Evolutionary conservation across 164 flowering plant genomes (phyloP).

Genomic region (Tinospora cordifolia): DNA sequence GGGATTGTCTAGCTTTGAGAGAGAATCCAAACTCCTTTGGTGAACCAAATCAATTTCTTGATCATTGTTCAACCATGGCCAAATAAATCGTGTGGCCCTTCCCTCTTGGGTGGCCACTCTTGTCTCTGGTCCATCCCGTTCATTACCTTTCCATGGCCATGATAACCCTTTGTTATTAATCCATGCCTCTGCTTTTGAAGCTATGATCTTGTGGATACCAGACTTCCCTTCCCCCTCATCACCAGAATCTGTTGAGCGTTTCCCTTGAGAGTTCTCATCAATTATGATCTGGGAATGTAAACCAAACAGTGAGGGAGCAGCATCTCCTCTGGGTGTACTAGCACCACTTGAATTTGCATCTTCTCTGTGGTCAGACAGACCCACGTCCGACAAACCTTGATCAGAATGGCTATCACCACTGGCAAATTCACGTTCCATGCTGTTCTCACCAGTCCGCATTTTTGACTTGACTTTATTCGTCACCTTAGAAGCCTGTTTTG

Average conservation of each 20-base stretch:
- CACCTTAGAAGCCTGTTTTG: constrained; percentile 65
- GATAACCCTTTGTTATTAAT: constrained; percentile 60
- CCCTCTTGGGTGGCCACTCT: constrained; percentile 28
- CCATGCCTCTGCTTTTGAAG: constrained; percentile 88
- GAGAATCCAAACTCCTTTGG: constrained; percentile 27
- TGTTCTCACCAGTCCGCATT: constrained; percentile 46
- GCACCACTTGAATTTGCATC: constrained; percentile 87
- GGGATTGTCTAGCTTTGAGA: constrained; percentile 40
- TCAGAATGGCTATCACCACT: constrained; percentile 63
- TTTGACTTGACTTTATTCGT: constrained; percentile 72
- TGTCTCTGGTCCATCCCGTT: constrained; percentile 43
- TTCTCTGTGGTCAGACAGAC: constrained; percentile 57
- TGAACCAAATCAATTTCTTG: constrained; percentile 42
- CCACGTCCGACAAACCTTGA: constrained; percentile 42
- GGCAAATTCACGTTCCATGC: constrained; percentile 44
- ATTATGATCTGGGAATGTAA: constrained; percentile 27
- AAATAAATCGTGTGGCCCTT: constrained; percentile 34
- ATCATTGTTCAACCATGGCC: constrained; percentile 57
- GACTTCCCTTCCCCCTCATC: constrained; percentile 67
- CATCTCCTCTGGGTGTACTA: constrained; percentile 83
- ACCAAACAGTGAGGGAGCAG: constrained; percentile 42
- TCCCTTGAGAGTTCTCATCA: constrained; percentile 42
- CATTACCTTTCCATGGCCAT: constrained; percentile 89
- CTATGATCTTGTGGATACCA: constrained; percentile 55
- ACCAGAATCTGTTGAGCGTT: constrained; percentile 38